These are phyloP conservation scores for Curvularia verruculosa DNA, from an alignment of 2,329 filamentous ascomycete species.

Conservation along the genomic window DNA sequence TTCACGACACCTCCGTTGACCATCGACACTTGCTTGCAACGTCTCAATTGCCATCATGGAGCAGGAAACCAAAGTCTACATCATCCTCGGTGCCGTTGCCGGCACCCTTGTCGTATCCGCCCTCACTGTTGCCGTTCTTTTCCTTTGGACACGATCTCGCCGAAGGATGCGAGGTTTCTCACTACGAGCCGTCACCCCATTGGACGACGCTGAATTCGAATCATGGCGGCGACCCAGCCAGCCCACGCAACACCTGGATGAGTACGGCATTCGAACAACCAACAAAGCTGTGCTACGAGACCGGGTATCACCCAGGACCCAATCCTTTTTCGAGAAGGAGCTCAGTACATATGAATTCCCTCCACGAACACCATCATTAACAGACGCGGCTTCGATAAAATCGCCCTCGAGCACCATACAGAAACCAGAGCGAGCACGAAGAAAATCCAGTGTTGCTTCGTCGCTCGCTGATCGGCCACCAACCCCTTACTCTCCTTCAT, in stretches of 20 bases:
- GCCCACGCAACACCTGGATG: conserved; percentile 45
- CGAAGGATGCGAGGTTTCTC: conserved; percentile 45
- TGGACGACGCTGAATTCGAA: conserved; percentile 51
- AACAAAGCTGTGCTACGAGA: conserved; percentile 35
- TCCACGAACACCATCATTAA: conserved; percentile 38
- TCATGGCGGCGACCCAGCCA: conserved; percentile 50
- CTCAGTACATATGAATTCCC: conserved; percentile 35
- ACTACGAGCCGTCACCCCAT: conserved; percentile 46
- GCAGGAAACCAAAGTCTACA: conserved; percentile 44
- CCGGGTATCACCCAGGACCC: conserved; percentile 33
- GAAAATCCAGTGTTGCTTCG: conserved; percentile 45
- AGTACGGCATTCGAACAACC: conserved; percentile 42
- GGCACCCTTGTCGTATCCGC: conserved; percentile 42
- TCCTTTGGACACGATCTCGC: conserved; percentile 43
- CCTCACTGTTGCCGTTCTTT: conserved; percentile 37
- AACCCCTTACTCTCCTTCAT: conserved; percentile 48
- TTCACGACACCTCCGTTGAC: conserved; percentile 3
- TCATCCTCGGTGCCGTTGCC: conserved; percentile 45
- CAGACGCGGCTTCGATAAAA: conserved; percentile 24
- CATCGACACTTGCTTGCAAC: not conserved
- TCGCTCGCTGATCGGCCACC: conserved; percentile 47
- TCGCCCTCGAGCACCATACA: conserved; percentile 39
- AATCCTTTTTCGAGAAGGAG: conserved; percentile 46
- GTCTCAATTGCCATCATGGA: conserved; percentile 31
- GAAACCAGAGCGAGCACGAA: conserved; percentile 41